Conservation (phyloP, 371 early-diverging fungal species). For the Mortierella sp. region DNA sequence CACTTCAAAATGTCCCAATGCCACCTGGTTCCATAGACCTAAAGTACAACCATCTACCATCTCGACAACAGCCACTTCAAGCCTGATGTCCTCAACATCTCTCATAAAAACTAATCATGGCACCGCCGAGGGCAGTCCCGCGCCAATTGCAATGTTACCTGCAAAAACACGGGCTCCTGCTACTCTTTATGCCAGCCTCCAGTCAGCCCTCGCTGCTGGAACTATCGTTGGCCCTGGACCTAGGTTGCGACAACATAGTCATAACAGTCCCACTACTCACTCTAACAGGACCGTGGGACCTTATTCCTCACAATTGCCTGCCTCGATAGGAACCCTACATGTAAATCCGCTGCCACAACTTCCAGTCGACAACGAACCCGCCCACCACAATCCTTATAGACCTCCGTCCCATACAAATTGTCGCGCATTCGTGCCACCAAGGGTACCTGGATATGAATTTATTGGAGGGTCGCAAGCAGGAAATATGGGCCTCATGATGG, state of each 20-base stretch:
- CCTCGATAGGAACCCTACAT: conserved; percentile 10
- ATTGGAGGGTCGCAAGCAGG: conserved; percentile 48
- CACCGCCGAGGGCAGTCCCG: neutral
- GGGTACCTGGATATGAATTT: conserved; percentile 42
- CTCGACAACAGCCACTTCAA: conserved; percentile 43
- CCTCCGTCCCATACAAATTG: conserved; percentile 38
- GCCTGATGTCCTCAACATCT: conserved; percentile 20
- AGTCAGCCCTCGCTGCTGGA: conserved; percentile 15
- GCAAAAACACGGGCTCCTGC: conserved; percentile 7
- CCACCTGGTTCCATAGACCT: conserved; percentile 47
- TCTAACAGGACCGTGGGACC: conserved; percentile 23
- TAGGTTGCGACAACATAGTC: neutral
- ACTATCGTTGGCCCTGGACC: conserved; percentile 4
- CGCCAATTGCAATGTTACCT: neutral
- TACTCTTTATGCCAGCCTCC: conserved; percentile 16
- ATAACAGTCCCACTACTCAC: neutral
- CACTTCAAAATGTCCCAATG: conserved; percentile 17
- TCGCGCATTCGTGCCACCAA: conserved; percentile 41
- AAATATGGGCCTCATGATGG: conserved; percentile 49
- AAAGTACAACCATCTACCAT: conserved; percentile 41
- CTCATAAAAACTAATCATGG: neutral
- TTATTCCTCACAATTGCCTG: conserved; percentile 18
- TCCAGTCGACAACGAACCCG: conserved; percentile 26
- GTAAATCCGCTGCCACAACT: conserved; percentile 11
- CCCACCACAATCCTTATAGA: conserved; percentile 40